Percentiles rank a stretch among this genome's conserved stretches.
phyloP scores from a whole-genome alignment of 352 stramenopile genomes.

The Pseudoperonospora humuli region DNA sequence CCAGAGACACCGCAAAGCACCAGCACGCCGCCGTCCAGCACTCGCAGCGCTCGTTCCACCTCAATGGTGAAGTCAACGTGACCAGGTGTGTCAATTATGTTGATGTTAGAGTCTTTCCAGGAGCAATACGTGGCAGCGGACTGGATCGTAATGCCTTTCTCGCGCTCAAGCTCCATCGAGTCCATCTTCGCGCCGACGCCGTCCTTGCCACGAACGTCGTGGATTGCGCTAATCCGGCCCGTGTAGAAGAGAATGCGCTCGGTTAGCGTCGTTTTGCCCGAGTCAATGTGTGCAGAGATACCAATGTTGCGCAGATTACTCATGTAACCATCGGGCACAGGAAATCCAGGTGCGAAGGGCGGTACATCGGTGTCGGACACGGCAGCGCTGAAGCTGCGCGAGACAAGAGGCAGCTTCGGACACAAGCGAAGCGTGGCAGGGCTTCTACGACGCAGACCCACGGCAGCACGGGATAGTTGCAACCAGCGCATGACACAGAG shows the following conservation, averaged over 20 bases:
- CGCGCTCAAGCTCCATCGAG: conserved; percentile 98
- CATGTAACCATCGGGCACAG: conserved; percentile 71
- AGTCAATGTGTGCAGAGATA: conserved; percentile 96
- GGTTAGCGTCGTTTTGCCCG: conserved; percentile 98
- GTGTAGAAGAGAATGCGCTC: conserved; percentile 99
- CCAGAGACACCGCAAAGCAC: conserved; percentile 89
- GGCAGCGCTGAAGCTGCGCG: conserved; percentile 26
- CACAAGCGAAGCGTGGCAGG: conserved; percentile 13
- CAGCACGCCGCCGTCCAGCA: conserved; percentile 96
- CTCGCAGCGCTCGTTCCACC: conserved; percentile 94
- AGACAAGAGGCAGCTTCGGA: conserved; percentile 16
- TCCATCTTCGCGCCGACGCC: conserved; percentile 99
- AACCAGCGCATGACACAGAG: conserved; percentile 41
- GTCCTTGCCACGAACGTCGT: conserved; percentile 96
- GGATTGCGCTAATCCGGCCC: conserved; percentile 94
- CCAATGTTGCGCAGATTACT: conserved; percentile 90
- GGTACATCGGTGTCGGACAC: conserved; percentile 20
- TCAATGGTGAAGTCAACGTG: conserved; percentile 99
- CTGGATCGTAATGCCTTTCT: conserved; percentile 99
- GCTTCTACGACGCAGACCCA: conserved; percentile 17
- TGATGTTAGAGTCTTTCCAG: conserved; percentile 96
- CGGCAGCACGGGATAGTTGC: conserved; percentile 38
- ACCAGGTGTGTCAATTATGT: conserved; percentile 99
- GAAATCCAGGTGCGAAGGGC: conserved; percentile 33
- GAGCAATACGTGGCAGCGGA: conserved; percentile 95